These are phyloP conservation scores for Ustilago nuda DNA, from an alignment of 1,284 basidiomycete genomes.

Conservation along the genomic window DNA sequence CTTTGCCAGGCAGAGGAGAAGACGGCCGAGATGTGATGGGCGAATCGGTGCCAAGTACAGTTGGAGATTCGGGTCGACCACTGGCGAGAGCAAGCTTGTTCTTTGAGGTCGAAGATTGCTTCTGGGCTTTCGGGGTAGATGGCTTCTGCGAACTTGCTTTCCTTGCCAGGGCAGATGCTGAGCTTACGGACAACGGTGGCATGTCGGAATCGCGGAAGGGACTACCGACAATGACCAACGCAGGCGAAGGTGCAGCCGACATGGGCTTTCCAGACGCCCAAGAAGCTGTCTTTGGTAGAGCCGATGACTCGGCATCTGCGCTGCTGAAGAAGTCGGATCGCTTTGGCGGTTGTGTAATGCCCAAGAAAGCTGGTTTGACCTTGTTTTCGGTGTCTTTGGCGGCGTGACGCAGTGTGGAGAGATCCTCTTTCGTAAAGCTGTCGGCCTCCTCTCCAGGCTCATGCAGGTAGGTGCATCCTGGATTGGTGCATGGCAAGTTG, in stretches of 20 bases:
- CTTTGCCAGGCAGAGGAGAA: slow-evolving; percentile 34
- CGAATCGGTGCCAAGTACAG: slow-evolving; percentile 38
- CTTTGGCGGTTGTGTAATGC: slow-evolving; percentile 46
- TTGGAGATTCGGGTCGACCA: slow-evolving; percentile 46
- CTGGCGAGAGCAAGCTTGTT: slow-evolving; percentile 29
- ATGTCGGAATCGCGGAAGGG: slow-evolving; percentile 61
- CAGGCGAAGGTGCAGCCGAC: slow-evolving; percentile 28
- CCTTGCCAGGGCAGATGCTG: slow-evolving; percentile 40
- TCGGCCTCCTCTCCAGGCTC: slow-evolving; percentile 99
- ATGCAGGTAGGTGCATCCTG: slow-evolving; percentile 92
- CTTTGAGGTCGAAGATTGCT: slow-evolving; percentile 35
- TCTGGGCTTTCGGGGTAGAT: slow-evolving; percentile 36
- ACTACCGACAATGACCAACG: slow-evolving; percentile 39
- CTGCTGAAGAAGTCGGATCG: slow-evolving; percentile 34
- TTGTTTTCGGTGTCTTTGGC: slow-evolving; percentile 68
- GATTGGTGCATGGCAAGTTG: slow-evolving; percentile 84
- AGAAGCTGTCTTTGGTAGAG: slow-evolving; percentile 67
- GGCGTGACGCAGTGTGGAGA: slow-evolving; percentile 66
- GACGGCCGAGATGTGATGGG: slow-evolving; percentile 36
- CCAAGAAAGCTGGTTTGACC: slow-evolving; percentile 61
- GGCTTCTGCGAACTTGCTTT: slow-evolving; percentile 54
- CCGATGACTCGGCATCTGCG: slow-evolving; percentile 55
- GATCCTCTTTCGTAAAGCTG: slow-evolving; percentile 74
- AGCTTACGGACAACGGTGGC: slow-evolving; percentile 57
- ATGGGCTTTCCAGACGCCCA: slow-evolving; percentile 66